Percentiles rank a stretch among this genome's conserved stretches.
These are phyloP conservation scores for Penicillium sp. DNA, from an alignment of 2,329 filamentous ascomycete genomes.

Conservation along the genomic window DNA sequence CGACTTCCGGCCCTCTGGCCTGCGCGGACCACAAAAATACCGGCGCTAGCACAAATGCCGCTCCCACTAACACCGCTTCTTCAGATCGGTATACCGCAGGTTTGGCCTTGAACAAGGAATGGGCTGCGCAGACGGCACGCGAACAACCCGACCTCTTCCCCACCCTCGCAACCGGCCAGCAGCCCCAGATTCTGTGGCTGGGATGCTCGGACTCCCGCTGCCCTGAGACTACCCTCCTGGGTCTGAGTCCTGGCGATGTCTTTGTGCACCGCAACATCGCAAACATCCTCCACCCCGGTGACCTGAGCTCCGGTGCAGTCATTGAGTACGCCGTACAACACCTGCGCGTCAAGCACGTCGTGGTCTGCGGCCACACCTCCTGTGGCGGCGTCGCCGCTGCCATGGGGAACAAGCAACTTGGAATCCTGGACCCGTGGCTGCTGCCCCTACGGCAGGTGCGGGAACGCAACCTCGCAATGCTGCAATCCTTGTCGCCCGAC, in stretches of 20 bases:
- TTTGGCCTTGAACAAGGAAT: constrained; percentile 66
- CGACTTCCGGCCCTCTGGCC: constrained; percentile 19
- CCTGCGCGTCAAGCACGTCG: constrained; percentile 64
- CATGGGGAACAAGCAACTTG: constrained; percentile 56
- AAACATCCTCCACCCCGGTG: constrained; percentile 72
- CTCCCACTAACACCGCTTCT: constrained; percentile 16
- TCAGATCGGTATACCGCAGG: constrained; percentile 60
- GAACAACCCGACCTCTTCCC: constrained; percentile 70
- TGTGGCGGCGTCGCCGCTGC: constrained; percentile 60
- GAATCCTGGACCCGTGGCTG: constrained; percentile 61
- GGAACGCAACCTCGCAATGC: constrained; percentile 51
- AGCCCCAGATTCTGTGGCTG: constrained; percentile 67
- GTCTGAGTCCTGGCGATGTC: constrained; percentile 75
- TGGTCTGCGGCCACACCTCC: constrained; percentile 60
- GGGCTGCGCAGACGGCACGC: constrained; percentile 63
- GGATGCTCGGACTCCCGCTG: constrained; percentile 84
- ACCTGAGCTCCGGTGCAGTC: constrained; percentile 71
- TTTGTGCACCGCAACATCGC: constrained; percentile 91
- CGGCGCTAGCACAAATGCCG: constrained; percentile 5
- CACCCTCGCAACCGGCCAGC: constrained; percentile 64
- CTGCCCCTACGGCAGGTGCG: constrained; percentile 55
- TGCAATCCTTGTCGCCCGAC: constrained; percentile 48
- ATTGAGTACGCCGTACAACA: constrained; percentile 75
- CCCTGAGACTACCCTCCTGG: constrained; percentile 77
- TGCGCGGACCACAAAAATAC: constrained; percentile 17